Base-by-base conservation (phyloP, 257 asterid genomes). In the Lithospermum erythrorhizon region DNA sequence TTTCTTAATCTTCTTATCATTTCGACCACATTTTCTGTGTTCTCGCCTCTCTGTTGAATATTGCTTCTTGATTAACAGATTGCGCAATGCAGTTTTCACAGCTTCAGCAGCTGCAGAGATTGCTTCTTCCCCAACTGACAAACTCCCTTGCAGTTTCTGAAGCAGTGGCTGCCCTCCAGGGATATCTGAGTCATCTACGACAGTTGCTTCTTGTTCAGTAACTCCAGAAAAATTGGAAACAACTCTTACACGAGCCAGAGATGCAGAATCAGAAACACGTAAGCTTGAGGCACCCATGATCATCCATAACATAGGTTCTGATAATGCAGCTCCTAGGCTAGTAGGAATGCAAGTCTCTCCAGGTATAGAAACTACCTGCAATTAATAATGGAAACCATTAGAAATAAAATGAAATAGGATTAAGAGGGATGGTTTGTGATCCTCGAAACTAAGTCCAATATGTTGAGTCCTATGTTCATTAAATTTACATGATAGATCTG, bases 331-430 rank as follows among this genome's bases (percentile, higher is more conserved):
- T 37, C 85, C 84, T 6, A 91, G 54, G 74, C 94, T 79, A 10
- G 97, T 91, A 17, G 97, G 98, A 47, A 88, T 72, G 69, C 78
- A 86, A 6, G 81, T 61, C 73, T 88, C 98, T 64, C 82, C 91
- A 37, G 65, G 58, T 18, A 81, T 59, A 17, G 69, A 64, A 58
- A 91, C 66, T 67, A 86, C 87, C 98, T 91, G 80, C 58, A 61
- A 53, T 47, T 58, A 55, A 5, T 57, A 23, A 23, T 21, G 58
- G 63, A n/a, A 59, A 57, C 24, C n/a, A 24, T 18, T 6, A 17
- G 49, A 18, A 27, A 11, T 59, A 24, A 49, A 58, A 13, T 1
- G 4, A 20, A 51, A 48, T 0, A 10, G 13, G 0, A 57, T 27
- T 1, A 30, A 54, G 2, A 1, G 47, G 21, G 21, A 57, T 18